Base-by-base conservation (phyloP, 2,329 filamentous ascomycete species). In the Neonectria faginata region DNA sequence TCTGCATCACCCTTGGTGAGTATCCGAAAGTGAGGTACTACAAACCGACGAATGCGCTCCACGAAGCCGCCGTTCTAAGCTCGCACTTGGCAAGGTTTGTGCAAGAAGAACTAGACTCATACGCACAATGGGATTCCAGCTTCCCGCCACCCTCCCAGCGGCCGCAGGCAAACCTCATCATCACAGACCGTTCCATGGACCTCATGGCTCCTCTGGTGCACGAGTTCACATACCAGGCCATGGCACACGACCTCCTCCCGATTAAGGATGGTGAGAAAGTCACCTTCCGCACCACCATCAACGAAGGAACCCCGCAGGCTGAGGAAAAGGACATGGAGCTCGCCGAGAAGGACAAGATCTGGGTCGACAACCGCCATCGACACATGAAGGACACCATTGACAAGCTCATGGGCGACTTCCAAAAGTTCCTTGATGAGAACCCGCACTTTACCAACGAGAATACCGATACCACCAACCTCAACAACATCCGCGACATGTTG, bases 331-430 rank as follows among this genome's bases (percentile, higher is more conserved):
- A 97, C 48, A 92, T 97, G 86, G 94, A 97, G 73, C 91, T 99
- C 53, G 86, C 86, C 33, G 96, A 99, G 69, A 92, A 93, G 73
- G 96, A 99, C 81, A 92, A 91, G 76, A 92, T 99, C 51, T 99
- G 96, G 96, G 90, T 97, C 25, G 92, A 96, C 65, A 97, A 97
- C 75, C 88, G 96, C 59, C 96, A 99, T 80, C 87, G 89, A 57
- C 96, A 99, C 79, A 99, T 99, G 96, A 97, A 97, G 78, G 94
- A 98, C 77, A 96, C 96, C 3, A 94, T 98, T 73, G 92, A 95
- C 75, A 97, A 95, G 79, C 84, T 99, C 65, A 96, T 95, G 85
- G 87, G 89, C 61, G 95, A 98, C 76, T 98, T 99, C 75, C 90
- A 94, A 73, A 94, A 90, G 75, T 99, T 99, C 80, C 87, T 97